Evolutionary conservation across 441 rosid genomes (phyloP).

Genomic region (Gossypium schwendimanii): DNA sequence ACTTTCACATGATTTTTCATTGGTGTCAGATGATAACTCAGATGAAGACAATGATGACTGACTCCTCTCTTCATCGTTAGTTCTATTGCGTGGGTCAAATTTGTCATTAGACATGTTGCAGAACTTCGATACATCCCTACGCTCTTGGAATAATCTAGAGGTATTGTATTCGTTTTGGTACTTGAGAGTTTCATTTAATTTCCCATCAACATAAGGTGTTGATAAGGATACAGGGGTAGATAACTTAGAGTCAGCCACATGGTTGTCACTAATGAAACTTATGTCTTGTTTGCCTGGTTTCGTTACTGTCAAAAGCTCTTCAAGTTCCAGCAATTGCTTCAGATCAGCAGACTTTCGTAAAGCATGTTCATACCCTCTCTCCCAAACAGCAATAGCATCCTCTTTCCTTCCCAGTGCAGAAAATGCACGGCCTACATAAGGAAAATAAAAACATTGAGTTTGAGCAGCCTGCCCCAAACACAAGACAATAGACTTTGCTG

Average conservation of each 20-base stretch:
- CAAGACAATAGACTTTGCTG: neutral
- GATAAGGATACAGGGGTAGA: slow-evolving; percentile 26
- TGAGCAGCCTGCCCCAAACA: slow-evolving; percentile 7
- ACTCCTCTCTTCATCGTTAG: slow-evolving; percentile 20
- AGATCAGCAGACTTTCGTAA: slow-evolving; percentile 69
- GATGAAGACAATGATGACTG: slow-evolving; percentile 20
- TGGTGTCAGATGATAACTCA: slow-evolving; percentile 30
- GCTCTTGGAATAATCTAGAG: slow-evolving; percentile 19
- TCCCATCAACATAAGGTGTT: slow-evolving; percentile 26
- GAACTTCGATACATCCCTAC: slow-evolving; percentile 26
- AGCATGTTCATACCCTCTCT: slow-evolving; percentile 66
- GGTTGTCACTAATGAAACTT: slow-evolving; percentile 24
- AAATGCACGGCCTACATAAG: slow-evolving; percentile 63
- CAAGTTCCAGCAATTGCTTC: slow-evolving; percentile 84
- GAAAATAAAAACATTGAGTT: slow-evolving; percentile 22
- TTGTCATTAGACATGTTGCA: slow-evolving; percentile 18
- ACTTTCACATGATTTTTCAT: slow-evolving; percentile 30
- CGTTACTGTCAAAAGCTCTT: slow-evolving; percentile 56
- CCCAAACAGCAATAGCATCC: slow-evolving; percentile 76
- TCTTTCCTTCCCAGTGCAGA: slow-evolving; percentile 73
- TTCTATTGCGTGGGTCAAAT: slow-evolving; percentile 20
- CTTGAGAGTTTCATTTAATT: slow-evolving; percentile 26
- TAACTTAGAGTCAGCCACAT: slow-evolving; percentile 22
- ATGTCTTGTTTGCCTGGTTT: slow-evolving; percentile 50
- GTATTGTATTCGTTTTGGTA: slow-evolving; percentile 26